Evolutionary conservation across 192 early-diverging fungal species (phyloP).

Genomic region (Kappamyces sp.): DNA sequence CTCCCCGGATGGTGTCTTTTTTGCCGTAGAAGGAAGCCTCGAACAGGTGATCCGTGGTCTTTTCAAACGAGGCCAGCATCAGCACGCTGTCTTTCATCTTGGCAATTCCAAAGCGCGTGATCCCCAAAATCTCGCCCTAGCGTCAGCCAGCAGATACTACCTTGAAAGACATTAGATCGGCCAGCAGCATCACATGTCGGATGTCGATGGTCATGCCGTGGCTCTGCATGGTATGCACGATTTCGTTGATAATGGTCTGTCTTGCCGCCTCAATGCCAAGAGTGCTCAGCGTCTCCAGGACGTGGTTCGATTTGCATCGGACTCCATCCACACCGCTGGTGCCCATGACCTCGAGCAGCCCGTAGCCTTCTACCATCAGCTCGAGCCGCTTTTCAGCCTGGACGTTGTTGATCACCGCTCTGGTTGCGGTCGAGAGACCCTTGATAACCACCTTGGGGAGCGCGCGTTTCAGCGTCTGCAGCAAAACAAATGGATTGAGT

Average conservation of each 20-base stretch:
- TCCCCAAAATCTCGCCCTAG: conserved; percentile 93
- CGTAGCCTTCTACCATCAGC: conserved; percentile 88
- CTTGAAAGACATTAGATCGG: conserved; percentile 97
- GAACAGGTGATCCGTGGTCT: conserved; percentile 98
- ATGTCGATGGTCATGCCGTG: conserved; percentile 94
- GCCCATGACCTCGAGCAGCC: conserved; percentile 89
- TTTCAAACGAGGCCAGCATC: conserved; percentile 99
- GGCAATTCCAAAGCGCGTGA: conserved; percentile 97
- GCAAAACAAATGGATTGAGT: conserved; percentile 56
- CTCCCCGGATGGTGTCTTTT: conserved; percentile 87
- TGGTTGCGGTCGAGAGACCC: conserved; percentile 74
- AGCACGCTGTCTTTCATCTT: conserved; percentile 99
- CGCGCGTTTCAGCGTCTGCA: conserved; percentile 79
- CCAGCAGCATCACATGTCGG: conserved; percentile 93
- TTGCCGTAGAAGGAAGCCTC: conserved; percentile 95
- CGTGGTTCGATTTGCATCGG: conserved; percentile 78
- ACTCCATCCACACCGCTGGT: conserved; percentile 79
- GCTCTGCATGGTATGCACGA: conserved; percentile 72
- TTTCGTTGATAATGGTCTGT: conserved; percentile 84
- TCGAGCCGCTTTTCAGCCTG: conserved; percentile 44
- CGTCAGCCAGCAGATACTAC: conserved; percentile 19
- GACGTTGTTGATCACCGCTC: conserved; percentile 79
- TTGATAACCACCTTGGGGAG: conserved; percentile 83
- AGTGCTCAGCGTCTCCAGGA: conserved; percentile 82
- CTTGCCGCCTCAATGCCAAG: conserved; percentile 97